These are phyloP conservation scores for Allantophomopsis lycopodina DNA, from an alignment of 2,329 filamentous ascomycete genomes.

Conservation along the genomic window DNA sequence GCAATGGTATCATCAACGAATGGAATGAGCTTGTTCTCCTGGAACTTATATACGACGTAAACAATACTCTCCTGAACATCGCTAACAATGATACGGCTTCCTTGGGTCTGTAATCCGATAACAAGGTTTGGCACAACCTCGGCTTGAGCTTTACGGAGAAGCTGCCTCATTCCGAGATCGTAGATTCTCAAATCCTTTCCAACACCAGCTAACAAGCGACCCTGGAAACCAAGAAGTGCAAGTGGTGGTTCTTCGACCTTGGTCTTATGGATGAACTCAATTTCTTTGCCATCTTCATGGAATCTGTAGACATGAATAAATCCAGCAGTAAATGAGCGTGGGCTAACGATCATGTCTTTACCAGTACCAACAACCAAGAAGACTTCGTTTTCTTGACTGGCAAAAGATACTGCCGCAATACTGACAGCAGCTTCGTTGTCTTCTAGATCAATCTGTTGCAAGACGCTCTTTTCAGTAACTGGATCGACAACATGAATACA, in stretches of 20 bases:
- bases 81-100: conserved; percentile 79
- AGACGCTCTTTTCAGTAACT: conserved; percentile 54
- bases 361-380: conserved; percentile 93
- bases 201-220: conserved; percentile 73
- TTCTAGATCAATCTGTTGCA: conserved; percentile 68
- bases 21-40: conserved; percentile 82
- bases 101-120: conserved; percentile 77
- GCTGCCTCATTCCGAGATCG: conserved; percentile 82
- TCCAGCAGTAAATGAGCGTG: conserved; percentile 61
- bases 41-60: conserved; percentile 85
- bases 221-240: conserved; percentile 88
- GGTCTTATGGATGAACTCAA: conserved; percentile 95
- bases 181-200: conserved; percentile 76
- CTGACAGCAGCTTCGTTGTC: conserved; percentile 90
- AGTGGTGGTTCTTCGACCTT: conserved; percentile 80
- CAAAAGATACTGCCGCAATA: conserved; percentile 70
- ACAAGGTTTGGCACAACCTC: conserved; percentile 73
- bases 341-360: conserved; percentile 74
- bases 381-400: conserved; percentile 74
- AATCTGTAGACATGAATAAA: conserved; percentile 91
- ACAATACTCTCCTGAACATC: conserved; percentile 88
- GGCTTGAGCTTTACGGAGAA: conserved; percentile 83
- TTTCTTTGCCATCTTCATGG: conserved; percentile 68
- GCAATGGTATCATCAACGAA: conserved; percentile 85
- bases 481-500: conserved; percentile 91